Conservation (phyloP, 2,329 filamentous ascomycete species). For the Geosmithia flava region DNA sequence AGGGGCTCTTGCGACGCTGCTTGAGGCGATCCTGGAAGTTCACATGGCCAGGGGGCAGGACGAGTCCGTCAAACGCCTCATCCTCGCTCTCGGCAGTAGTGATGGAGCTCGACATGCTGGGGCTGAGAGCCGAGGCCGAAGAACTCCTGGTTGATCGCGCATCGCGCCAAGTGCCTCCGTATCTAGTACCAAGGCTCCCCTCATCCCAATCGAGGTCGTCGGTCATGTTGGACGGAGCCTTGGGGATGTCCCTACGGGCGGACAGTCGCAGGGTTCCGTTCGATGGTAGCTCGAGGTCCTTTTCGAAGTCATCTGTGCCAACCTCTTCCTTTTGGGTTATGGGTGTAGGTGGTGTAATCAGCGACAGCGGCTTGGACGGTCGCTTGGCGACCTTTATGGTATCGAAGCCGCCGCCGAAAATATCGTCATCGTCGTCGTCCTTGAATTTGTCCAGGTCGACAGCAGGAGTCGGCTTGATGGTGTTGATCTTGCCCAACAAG, state of each 20-base stretch:
- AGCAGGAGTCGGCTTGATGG: constrained; percentile 23
- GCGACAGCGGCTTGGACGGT: constrained; percentile 34
- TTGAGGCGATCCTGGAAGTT: constrained; percentile 72
- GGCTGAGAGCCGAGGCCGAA: constrained; percentile 78
- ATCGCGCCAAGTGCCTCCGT: constrained; percentile 75
- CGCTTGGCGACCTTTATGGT: constrained; percentile 58
- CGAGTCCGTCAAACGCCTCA: constrained; percentile 79
- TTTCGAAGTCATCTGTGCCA: constrained; percentile 53
- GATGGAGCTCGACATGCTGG: constrained; percentile 82
- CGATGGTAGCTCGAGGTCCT: constrained; percentile 59
- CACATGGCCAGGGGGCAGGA: constrained; percentile 72
- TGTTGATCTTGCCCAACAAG: constrained; percentile 14
- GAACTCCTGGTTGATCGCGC: constrained; percentile 73
- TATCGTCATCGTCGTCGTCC: constrained; percentile 49
- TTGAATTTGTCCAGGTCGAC: constrained; percentile 52
- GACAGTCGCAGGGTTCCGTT: constrained; percentile 55
- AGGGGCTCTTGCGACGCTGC: constrained; percentile 51
- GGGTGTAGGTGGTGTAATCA: constrained; percentile 44
- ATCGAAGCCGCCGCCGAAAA: constrained; percentile 47
- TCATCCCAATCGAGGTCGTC: constrained; percentile 93
- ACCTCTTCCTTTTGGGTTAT: constrained; percentile 24
- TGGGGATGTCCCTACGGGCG: constrained; percentile 46
- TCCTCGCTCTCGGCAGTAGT: constrained; percentile 91
- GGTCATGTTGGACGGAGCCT: constrained; percentile 43
- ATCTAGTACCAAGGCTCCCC: constrained; percentile 81